Evolutionary conservation across 192 early-diverging fungal genomes (phyloP).

Genomic region (Rhizophagus clarus): DNA sequence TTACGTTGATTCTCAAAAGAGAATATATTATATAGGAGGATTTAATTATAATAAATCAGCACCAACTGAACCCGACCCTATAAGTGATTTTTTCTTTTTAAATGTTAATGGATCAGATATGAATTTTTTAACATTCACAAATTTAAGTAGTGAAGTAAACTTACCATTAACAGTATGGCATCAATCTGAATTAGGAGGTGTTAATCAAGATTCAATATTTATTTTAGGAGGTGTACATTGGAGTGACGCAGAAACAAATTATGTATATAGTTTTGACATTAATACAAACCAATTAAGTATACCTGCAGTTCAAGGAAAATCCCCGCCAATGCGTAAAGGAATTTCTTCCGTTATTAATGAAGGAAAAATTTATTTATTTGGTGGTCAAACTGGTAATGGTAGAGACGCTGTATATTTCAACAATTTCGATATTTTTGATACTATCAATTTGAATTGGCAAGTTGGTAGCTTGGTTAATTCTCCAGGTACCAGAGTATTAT

Average conservation of each 20-base stretch:
- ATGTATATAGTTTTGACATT: background rate
- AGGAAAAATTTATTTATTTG: background rate
- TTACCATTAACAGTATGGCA: background rate
- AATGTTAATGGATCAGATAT: no score
- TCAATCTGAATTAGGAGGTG: background rate
- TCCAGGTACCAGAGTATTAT: background rate
- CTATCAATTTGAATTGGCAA: background rate
- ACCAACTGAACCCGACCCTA: background rate
- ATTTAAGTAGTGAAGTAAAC: background rate
- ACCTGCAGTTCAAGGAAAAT: background rate
- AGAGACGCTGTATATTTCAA: background rate
- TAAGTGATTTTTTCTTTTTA: background rate
- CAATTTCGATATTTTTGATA: background rate
- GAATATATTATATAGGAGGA: no score
- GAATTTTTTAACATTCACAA: no score
- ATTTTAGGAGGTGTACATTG: background rate
- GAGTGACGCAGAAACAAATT: background rate
- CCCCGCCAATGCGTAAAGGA: background rate
- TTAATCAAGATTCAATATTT: background rate
- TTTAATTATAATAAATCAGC: background rate
- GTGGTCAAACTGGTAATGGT: background rate
- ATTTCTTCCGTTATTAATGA: background rate
- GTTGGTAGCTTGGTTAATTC: background rate
- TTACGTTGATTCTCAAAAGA: no score
- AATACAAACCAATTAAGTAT: background rate